Conservation (phyloP, 2,329 filamentous ascomycete species). For the Rachicladosporium sp. region DNA sequence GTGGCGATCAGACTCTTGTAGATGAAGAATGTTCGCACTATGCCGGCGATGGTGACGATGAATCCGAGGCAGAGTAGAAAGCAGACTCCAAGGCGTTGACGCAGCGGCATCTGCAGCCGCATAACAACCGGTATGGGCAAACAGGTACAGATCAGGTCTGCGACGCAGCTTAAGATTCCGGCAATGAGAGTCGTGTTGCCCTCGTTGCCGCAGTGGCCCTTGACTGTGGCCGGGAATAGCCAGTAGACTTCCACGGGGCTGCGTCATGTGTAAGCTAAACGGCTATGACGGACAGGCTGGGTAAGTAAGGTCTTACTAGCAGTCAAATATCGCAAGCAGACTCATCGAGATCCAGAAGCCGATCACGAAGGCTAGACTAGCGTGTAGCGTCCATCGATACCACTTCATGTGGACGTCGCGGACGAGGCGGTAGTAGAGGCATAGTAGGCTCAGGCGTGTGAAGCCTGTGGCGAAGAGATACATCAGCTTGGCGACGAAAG, state of each 20-base stretch:
- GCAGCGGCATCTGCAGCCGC: slow-evolving; percentile 30
- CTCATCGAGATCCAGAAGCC: slow-evolving; percentile 28
- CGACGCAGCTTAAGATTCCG: slow-evolving; percentile 32
- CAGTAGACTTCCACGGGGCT: slow-evolving; percentile 32
- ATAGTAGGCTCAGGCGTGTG: slow-evolving; percentile 32
- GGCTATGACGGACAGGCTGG: background rate
- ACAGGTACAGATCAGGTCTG: slow-evolving; percentile 30
- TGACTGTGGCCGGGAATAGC: slow-evolving; percentile 21
- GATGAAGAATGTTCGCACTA: slow-evolving; percentile 32
- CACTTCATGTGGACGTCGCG: slow-evolving; percentile 26
- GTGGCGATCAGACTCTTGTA: slow-evolving; percentile 28
- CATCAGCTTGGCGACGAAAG: slow-evolving; percentile 30
- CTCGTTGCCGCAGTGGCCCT: slow-evolving; percentile 29
- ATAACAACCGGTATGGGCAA: slow-evolving; percentile 33
- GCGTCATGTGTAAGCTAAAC: background rate
- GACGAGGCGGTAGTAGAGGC: slow-evolving; percentile 35
- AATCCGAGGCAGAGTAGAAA: slow-evolving; percentile 30
- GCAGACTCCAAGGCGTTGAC: slow-evolving; percentile 28
- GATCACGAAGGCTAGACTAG: slow-evolving; percentile 25
- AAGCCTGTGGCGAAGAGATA: slow-evolving; percentile 32
- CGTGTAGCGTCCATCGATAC: slow-evolving; percentile 30
- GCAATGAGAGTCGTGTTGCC: slow-evolving; percentile 26
- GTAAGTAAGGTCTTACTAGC: slow-evolving; percentile 18
- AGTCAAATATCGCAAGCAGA: slow-evolving; percentile 27
- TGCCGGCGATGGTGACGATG: slow-evolving; percentile 30